Evolutionary conservation across 305 asterid species (phyloP).

Genomic region (Fraxinus nigra): DNA sequence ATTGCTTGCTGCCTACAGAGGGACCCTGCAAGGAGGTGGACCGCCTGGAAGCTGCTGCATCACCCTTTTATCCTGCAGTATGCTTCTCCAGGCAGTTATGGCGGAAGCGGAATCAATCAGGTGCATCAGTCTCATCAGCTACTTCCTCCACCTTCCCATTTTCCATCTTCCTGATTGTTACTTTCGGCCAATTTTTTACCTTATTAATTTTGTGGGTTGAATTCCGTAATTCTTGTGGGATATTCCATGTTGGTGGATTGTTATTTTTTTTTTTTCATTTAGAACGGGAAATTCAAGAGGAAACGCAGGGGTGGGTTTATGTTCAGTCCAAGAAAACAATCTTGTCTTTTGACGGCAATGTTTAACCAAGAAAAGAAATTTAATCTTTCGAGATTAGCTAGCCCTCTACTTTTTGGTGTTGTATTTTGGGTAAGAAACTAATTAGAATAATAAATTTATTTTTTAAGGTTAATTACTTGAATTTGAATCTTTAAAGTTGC

Average conservation of each 20-base stretch:
- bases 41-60: slow-evolving; percentile 30
- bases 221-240: slow-evolving; percentile 19
- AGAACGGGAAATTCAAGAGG: not conserved
- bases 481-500: not conserved
- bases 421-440: slow-evolving; percentile 12
- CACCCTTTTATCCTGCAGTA: slow-evolving; percentile 33
- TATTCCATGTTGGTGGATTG: not conserved
- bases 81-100: slow-evolving; percentile 12
- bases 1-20: slow-evolving; percentile 38
- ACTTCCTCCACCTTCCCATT: slow-evolving; percentile 28
- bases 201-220: not conserved
- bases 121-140: slow-evolving; percentile 22
- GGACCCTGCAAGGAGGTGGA: slow-evolving; percentile 35
- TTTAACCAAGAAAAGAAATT: slow-evolving; percentile 19
- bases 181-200: not conserved
- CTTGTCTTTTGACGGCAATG: slow-evolving; percentile 23
- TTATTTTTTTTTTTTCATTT: not conserved
- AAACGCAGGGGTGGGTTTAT: not conserved
- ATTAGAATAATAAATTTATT: not conserved
- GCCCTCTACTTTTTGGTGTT: not conserved
- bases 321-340: slow-evolving; percentile 14
- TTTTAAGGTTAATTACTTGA: slow-evolving; percentile 3
- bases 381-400: slow-evolving; percentile 13
- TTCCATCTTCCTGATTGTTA: slow-evolving; percentile 11
- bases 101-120: slow-evolving; percentile 16